Evolutionary conservation across 805 yeast species (phyloP).

Genomic region (Limtongia smithiae): DNA sequence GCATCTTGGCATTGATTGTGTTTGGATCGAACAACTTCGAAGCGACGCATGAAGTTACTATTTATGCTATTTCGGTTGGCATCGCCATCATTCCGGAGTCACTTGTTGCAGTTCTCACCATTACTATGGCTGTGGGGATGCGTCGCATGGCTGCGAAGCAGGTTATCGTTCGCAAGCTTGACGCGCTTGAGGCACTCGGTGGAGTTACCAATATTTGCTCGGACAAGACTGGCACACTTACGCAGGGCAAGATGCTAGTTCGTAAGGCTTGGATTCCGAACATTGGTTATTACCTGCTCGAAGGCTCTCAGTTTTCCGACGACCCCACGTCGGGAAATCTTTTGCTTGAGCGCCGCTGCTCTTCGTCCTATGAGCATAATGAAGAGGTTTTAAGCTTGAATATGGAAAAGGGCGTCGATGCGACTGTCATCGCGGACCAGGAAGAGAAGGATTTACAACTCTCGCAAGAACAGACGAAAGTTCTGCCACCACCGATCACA

Average conservation of each 20-base stretch:
- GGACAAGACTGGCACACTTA: conserved; percentile 78
- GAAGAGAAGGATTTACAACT: too few relatives aligned
- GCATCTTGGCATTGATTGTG: conserved; percentile 78
- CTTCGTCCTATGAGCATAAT: too few relatives aligned
- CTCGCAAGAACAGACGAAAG: too few relatives aligned
- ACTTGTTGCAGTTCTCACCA: conserved; percentile 74
- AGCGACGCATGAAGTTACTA: conserved; percentile 78
- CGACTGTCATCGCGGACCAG: neutral
- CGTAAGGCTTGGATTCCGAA: conserved; percentile 65
- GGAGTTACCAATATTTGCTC: conserved; percentile 77
- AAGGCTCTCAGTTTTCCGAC: conserved; percentile 56
- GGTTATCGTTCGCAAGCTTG: conserved; percentile 73
- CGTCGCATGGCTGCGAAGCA: conserved; percentile 63
- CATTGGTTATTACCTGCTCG: conserved; percentile 54
- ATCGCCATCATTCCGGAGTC: conserved; percentile 81
- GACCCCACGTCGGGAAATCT: conserved; percentile 60
- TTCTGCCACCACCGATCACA: neutral
- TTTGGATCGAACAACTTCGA: conserved; percentile 77
- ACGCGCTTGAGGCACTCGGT: conserved; percentile 74
- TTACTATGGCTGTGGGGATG: conserved; percentile 82
- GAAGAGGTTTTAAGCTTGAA: neutral
- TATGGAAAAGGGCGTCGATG: neutral
- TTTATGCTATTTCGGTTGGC: conserved; percentile 84
- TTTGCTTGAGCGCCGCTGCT: too few relatives aligned
- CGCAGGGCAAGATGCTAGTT: conserved; percentile 78